A percentile compares a stretch with the other conserved stretches of the same genome.
Conservation (phyloP, 2,329 filamentous ascomycete genomes). For the Hypoxylon sp. region DNA sequence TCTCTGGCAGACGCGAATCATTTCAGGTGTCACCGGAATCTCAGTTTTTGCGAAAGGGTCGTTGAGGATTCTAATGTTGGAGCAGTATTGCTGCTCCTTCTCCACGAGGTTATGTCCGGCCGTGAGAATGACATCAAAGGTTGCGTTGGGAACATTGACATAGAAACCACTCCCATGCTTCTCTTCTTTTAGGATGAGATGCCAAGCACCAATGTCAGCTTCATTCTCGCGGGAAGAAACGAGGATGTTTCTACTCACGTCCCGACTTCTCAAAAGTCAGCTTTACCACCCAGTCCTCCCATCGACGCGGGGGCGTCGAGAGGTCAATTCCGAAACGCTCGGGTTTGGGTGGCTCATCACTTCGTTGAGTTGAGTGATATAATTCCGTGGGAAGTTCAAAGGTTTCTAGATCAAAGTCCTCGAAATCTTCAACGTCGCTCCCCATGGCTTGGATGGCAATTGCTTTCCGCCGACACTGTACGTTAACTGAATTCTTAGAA, state of each 20-base stretch:
- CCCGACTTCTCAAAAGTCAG: slow-evolving; percentile 31
- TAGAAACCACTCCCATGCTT: slow-evolving; percentile 35
- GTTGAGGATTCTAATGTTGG: slow-evolving; percentile 31
- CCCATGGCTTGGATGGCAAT: slow-evolving; percentile 11
- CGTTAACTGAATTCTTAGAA: too few species aligned
- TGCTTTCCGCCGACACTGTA: background rate
- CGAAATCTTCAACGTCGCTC: background rate
- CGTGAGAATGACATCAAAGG: slow-evolving; percentile 34
- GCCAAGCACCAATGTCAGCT: background rate
- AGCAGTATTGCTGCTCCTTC: slow-evolving; percentile 26
- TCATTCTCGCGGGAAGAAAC: background rate
- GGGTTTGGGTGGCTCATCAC: background rate
- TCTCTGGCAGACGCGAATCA: slow-evolving; percentile 29
- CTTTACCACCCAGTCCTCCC: slow-evolving; percentile 37
- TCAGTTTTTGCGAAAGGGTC: slow-evolving; percentile 10
- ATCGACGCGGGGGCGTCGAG: slow-evolving; percentile 12
- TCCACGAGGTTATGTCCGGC: slow-evolving; percentile 40
- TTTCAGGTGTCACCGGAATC: slow-evolving; percentile 24
- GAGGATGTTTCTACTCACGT: slow-evolving; percentile 17
- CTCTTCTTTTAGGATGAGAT: slow-evolving; percentile 9
- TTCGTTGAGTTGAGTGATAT: slow-evolving; percentile 14
- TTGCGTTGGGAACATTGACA: slow-evolving; percentile 33
- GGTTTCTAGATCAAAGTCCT: background rate
- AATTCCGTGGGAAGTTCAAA: slow-evolving; percentile 5
- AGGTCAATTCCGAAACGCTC: slow-evolving; percentile 29